A percentile compares a stretch with the other conserved stretches of the same genome.
These are phyloP conservation scores for Fusarium fujikuroi DNA, from an alignment of 2,329 filamentous ascomycete species.

Conservation along the genomic window DNA sequence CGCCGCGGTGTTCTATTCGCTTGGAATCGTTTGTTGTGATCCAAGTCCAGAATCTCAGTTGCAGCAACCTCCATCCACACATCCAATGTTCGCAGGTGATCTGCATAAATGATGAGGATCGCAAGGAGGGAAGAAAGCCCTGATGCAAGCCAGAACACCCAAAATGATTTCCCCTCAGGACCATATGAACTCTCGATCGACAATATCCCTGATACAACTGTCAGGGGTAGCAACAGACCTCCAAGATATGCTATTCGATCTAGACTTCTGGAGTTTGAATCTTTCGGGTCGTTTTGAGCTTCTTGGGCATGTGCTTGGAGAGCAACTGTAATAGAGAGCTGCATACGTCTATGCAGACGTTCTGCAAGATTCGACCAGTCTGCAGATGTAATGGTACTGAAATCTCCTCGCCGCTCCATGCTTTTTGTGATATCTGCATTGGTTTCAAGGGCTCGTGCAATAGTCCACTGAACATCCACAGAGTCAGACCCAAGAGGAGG, in stretches of 20 bases:
- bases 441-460: constrained; percentile 40
- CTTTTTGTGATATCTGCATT: constrained; percentile 40
- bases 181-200: constrained; percentile 59
- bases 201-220: constrained; percentile 59
- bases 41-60: constrained; percentile 42
- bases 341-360: constrained; percentile 38
- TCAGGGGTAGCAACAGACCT: constrained; percentile 60
- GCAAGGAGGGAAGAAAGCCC: constrained; percentile 52
- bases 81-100: constrained; percentile 57
- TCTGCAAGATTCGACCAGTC: constrained; percentile 40
- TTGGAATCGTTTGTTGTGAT: constrained; percentile 23
- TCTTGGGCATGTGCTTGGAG: constrained; percentile 8
- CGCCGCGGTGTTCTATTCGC: constrained; percentile 45
- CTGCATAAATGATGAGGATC: constrained; percentile 59
- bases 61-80: constrained; percentile 58
- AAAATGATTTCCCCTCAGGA: constrained; percentile 56
- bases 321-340: constrained; percentile 29
- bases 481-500: constrained; percentile 24
- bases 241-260: constrained; percentile 62
- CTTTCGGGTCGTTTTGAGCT: constrained; percentile 24
- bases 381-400: constrained; percentile 17
- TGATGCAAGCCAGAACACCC: constrained; percentile 60
- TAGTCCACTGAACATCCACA: constrained; percentile 32
- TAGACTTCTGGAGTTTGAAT: constrained; percentile 54
- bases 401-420: constrained; percentile 33